phyloP scores from a whole-genome alignment of 495 filamentous ascomycete species.

The Ramalina intermedia region DNA sequence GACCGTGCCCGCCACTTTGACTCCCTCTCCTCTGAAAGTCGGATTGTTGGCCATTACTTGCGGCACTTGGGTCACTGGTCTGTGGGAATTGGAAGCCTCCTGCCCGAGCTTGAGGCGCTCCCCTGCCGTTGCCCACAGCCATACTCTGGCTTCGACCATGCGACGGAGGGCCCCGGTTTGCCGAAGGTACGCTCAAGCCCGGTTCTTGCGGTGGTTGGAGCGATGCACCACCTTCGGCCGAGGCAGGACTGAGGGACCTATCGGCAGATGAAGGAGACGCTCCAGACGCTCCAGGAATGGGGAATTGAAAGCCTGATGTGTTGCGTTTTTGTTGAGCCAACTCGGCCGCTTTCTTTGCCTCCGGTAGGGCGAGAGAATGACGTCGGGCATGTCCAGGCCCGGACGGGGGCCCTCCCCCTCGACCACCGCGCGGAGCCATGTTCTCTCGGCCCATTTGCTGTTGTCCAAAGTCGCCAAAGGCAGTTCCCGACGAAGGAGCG shows the following conservation, averaged over 20 bases:
- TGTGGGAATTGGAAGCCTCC: slow-evolving; percentile 58
- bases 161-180: slow-evolving; percentile 31
- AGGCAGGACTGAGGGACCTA: slow-evolving; percentile 31
- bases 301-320: slow-evolving; percentile 89
- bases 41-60: slow-evolving; percentile 29
- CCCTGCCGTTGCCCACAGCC: slow-evolving; percentile 46
- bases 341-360: slow-evolving; percentile 96
- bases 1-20: slow-evolving; percentile 52
- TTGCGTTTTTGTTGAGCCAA: slow-evolving; percentile 92
- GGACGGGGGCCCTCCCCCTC: slow-evolving; percentile 54
- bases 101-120: slow-evolving; percentile 37
- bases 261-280: slow-evolving; percentile 28
- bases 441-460: slow-evolving; percentile 51
- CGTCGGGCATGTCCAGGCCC: slow-evolving; percentile 72
- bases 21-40: slow-evolving; percentile 64
- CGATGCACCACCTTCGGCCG: slow-evolving; percentile 20
- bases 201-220: slow-evolving; percentile 3
- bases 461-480: slow-evolving; percentile 64
- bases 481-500: slow-evolving; percentile 81
- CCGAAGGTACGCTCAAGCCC: slow-evolving; percentile 23
- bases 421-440: slow-evolving; percentile 53
- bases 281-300: slow-evolving; percentile 52
- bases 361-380: slow-evolving; percentile 85
- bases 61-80: slow-evolving; percentile 36
- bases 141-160: slow-evolving; percentile 59